Conservation (phyloP, 2,329 filamentous ascomycete species). For the Pezicula rhizophila region DNA sequence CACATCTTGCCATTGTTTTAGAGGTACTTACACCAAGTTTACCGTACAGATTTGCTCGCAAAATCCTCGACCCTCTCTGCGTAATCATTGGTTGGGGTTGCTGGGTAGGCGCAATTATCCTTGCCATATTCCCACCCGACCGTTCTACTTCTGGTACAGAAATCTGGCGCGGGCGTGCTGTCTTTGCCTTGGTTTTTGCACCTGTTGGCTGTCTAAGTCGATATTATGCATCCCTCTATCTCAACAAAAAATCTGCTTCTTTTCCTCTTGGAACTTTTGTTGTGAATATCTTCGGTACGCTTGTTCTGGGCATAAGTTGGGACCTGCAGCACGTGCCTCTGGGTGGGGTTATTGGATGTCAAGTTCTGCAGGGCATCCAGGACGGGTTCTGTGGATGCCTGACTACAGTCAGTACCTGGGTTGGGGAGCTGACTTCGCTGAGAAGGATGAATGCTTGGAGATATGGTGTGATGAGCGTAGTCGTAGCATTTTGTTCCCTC, state of each 20-base stretch:
- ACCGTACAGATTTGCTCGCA: slow-evolving; percentile 49
- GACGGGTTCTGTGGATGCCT: slow-evolving; percentile 64
- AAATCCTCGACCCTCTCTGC: slow-evolving; percentile 55
- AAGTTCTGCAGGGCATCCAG: slow-evolving; percentile 60
- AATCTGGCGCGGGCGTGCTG: slow-evolving; percentile 67
- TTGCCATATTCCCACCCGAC: slow-evolving; percentile 67
- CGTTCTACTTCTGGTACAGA: slow-evolving; percentile 35
- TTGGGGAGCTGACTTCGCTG: slow-evolving; percentile 51
- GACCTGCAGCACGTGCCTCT: slow-evolving; percentile 66
- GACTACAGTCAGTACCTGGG: slow-evolving; percentile 64
- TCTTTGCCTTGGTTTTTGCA: slow-evolving; percentile 77
- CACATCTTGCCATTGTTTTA: slow-evolving; percentile 64
- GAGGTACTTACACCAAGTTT: slow-evolving; percentile 55
- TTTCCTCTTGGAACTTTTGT: slow-evolving; percentile 85
- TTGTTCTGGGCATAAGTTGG: slow-evolving; percentile 68
- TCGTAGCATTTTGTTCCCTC: slow-evolving; percentile 50
- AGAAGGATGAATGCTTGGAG: slow-evolving; percentile 55
- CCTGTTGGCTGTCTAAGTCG: slow-evolving; percentile 71
- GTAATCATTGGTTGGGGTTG: slow-evolving; percentile 63
- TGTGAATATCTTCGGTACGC: slow-evolving; percentile 74
- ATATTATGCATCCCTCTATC: slow-evolving; percentile 63
- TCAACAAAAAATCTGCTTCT: slow-evolving; percentile 60
- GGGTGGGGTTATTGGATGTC: slow-evolving; percentile 54
- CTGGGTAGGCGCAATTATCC: slow-evolving; percentile 72
- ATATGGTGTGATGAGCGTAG: slow-evolving; percentile 60